These are phyloP conservation scores for Adiantum capillusveneris DNA, from an alignment of 75 land plant species.

Conservation along the genomic window DNA sequence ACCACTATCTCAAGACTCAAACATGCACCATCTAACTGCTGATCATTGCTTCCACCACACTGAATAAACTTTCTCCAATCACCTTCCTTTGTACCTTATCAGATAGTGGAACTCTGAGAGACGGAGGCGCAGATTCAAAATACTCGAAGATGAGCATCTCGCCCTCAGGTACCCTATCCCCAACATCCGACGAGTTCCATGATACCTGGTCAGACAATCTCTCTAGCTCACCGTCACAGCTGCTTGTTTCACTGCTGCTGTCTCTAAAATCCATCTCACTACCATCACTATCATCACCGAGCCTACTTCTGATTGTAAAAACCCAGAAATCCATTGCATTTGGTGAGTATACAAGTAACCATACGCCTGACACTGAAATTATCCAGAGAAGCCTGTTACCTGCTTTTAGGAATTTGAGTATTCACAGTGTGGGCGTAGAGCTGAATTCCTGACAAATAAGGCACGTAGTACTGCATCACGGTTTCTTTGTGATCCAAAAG, in stretches of 20 bases:
- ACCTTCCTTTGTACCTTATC: constrained; percentile 10
- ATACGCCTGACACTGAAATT: too few relatives aligned
- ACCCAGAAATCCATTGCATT: too few relatives aligned
- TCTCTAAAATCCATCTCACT: constrained; percentile 11
- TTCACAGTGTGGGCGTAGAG: constrained; percentile 29
- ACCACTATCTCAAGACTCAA: too few relatives aligned
- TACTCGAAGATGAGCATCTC: constrained; percentile 9
- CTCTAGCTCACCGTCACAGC: constrained; percentile 30
- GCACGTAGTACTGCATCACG: constrained; percentile 43
- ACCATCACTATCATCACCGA: constrained; percentile 19
- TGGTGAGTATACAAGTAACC: too few relatives aligned
- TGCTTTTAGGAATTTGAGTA: neutral
- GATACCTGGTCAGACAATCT: constrained; percentile 20
- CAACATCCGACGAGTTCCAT: neutral
- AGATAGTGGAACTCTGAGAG: constrained; percentile 15
- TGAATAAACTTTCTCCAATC: too few relatives aligned
- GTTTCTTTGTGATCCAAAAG: constrained; percentile 26
- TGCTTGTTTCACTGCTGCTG: constrained; percentile 20
- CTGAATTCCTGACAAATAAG: constrained; percentile 41
- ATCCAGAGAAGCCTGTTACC: neutral
- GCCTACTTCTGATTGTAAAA: constrained; percentile 3
- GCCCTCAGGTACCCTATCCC: neutral
- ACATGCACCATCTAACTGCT: too few relatives aligned
- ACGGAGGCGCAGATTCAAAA: constrained; percentile 20
- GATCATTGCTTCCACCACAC: too few relatives aligned